Percentiles rank a stretch among this genome's conserved stretches.
Conservation (phyloP, 202 grass and related monocot genomes). For the Schoenoplectus tabernaemontani region DNA sequence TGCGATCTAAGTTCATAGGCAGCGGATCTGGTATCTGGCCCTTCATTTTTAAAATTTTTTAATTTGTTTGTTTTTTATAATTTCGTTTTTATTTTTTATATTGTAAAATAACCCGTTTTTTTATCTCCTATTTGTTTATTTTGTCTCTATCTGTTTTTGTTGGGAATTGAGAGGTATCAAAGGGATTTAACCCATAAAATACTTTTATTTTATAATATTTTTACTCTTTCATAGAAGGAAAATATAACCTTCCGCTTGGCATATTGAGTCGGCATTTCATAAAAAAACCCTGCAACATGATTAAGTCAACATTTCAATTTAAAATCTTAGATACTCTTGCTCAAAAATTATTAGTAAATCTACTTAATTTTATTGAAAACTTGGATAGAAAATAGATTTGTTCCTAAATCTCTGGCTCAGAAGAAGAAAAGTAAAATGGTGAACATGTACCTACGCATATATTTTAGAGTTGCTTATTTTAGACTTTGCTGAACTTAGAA, state of each 20-base stretch:
- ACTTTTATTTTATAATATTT: not conserved
- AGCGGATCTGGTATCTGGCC: too few relatives aligned
- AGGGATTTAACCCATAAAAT: not conserved
- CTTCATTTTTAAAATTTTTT: too few relatives aligned
- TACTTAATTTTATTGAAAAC: not conserved
- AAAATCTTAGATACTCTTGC: not conserved
- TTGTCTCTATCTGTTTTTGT: not conserved
- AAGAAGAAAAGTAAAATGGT: not conserved
- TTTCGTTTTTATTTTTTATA: too few relatives aligned
- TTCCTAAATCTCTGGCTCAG: not conserved
- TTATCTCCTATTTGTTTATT: not conserved
- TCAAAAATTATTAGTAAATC: not conserved
- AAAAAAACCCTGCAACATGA: not conserved
- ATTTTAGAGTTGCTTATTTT: not conserved
- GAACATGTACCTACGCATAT: not conserved
- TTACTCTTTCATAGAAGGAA: not conserved
- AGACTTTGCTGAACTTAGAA: slow-evolving; percentile 10
- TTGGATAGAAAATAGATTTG: not conserved
- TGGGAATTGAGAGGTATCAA: not conserved
- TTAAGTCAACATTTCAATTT: not conserved
- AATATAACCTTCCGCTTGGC: not conserved
- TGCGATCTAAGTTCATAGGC: too few relatives aligned
- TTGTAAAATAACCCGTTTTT: too few relatives aligned
- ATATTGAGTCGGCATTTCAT: not conserved
- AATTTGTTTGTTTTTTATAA: too few relatives aligned